Base-by-base conservation (phyloP, 1,284 basidiomycete genomes). In the Neolentinus lepideus region DNA sequence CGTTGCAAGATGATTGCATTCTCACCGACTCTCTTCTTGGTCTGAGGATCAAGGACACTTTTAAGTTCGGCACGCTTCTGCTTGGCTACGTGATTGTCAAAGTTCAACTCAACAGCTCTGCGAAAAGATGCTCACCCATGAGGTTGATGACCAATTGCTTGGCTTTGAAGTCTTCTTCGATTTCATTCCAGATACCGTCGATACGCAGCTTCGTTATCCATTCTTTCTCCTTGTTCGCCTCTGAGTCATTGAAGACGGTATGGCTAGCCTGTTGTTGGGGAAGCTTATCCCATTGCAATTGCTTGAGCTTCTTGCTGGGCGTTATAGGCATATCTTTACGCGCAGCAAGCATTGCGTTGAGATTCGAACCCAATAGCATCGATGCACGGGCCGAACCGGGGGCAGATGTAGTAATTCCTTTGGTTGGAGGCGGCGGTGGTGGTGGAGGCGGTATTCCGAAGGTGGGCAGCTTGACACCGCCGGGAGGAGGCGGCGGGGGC, bases 131-230 rank as follows among this genome's bases (percentile, higher is more conserved):
- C 78, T 54, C 66, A 87, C 88, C 85, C 77, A 92, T 82, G 14
- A 91, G 67, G 64, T 88, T 90, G 59, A 90, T 87, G 62, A 95
- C 93, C 51, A 94, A 79, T 69, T 97, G 94, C 71, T 96, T 95
- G 19, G 95, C 94, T 68, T 96, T 95, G 77, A 99, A 99, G 67
- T 96, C 94, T 66, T 97, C 90, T 70, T 99, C 95, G 89, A 99
- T 98, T 73, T 95, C 90, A 64, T 81, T 81, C 86, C 95, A 98
- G 10, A 99, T 84, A 43, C 95, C 92, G 65, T 92, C 90, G 52
- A 76, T 71, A 64, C 88, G 85, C 56, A 98, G 73, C 68, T 90
- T 90, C 70, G 82, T 79, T 31, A 93, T 70, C 76, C 92, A 90
- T 61, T 89, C 84, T 56, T 80, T 75, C 66, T 94, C 92, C 64